phyloP scores from a whole-genome alignment of 805 yeast genomes.

The Kuraishia piskuri region DNA sequence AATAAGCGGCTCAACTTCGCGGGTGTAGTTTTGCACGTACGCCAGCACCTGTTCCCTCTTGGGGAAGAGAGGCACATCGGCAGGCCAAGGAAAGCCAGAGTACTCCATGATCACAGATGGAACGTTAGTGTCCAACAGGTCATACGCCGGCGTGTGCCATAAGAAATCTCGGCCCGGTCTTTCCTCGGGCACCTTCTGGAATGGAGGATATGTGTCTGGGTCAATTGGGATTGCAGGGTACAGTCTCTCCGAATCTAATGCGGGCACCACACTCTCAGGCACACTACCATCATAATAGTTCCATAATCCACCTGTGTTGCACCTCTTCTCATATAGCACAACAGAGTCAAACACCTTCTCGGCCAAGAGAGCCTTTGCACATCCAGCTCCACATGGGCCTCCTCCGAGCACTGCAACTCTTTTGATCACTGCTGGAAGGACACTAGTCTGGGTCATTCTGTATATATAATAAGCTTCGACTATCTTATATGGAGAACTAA shows the following conservation, averaged over 20 bases:
- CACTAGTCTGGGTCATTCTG: background rate
- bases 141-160: constrained; percentile 53
- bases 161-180: constrained; percentile 18
- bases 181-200: background rate
- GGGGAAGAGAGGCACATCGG: constrained; percentile 42
- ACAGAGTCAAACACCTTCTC: constrained; percentile 40
- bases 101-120: constrained; percentile 61
- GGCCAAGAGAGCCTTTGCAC: constrained; percentile 51
- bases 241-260: constrained; percentile 16
- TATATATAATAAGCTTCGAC: no score
- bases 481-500: no score
- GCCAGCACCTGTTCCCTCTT: constrained; percentile 44
- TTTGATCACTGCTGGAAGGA: constrained; percentile 10
- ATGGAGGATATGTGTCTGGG: background rate
- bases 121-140: constrained; percentile 61
- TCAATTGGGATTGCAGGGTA: background rate
- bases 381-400: constrained; percentile 68
- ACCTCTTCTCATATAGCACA: constrained; percentile 51
- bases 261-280: constrained; percentile 16
- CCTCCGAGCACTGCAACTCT: constrained; percentile 65
- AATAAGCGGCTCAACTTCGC: constrained; percentile 28
- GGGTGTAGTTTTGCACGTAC: constrained; percentile 47
- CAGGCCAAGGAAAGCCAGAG: constrained; percentile 40
- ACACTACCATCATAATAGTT: constrained; percentile 37
- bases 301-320: constrained; percentile 77